Percentiles rank a stretch among this genome's conserved stretches.
These are phyloP conservation scores for Saxispiralis lemnorum DNA, from an alignment of 495 filamentous ascomycete species.

Conservation along the genomic window DNA sequence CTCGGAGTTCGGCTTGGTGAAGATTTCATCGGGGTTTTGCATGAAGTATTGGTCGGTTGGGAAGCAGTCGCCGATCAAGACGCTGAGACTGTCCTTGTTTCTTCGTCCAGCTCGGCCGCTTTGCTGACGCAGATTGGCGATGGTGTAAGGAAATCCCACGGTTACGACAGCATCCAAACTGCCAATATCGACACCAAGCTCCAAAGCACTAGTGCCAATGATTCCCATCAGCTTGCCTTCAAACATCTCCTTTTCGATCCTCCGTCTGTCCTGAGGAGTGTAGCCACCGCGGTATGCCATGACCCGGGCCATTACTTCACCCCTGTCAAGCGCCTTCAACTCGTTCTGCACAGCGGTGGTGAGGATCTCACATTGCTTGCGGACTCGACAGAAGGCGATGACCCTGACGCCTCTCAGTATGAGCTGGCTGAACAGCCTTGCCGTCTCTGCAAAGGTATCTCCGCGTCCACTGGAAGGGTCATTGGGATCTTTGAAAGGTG, in stretches of 20 bases:
- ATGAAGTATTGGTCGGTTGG: conserved; percentile 93
- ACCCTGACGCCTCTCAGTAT: conserved; percentile 74
- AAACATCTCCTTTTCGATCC: conserved; percentile 93
- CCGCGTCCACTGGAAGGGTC: conserved; percentile 78
- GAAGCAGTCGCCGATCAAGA: conserved; percentile 82
- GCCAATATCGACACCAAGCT: conserved; percentile 90
- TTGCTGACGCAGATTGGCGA: conserved; percentile 85
- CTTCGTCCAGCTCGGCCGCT: conserved; percentile 81
- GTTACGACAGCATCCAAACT: conserved; percentile 88
- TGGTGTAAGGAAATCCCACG: conserved; percentile 85
- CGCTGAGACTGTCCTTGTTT: conserved; percentile 83
- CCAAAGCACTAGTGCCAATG: conserved; percentile 80
- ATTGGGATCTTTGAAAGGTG: conserved; percentile 75
- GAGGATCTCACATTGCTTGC: conserved; percentile 75
- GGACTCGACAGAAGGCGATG: conserved; percentile 82
- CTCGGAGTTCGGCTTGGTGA: conserved; percentile 75
- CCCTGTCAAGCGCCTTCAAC: conserved; percentile 48
- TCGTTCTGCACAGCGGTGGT: conserved; percentile 65
- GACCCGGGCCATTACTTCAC: conserved; percentile 57
- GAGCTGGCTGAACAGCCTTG: conserved; percentile 76
- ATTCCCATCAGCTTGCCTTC: conserved; percentile 86
- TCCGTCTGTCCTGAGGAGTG: conserved; percentile 77
- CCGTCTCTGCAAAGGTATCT: conserved; percentile 65
- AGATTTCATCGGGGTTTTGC: conserved; percentile 92
- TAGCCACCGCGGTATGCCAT: conserved; percentile 97